A percentile compares a stretch with the other conserved stretches of the same genome.
Evolutionary conservation across 1,284 basidiomycete species (phyloP).

Genomic region (Trichosporon faecale): DNA sequence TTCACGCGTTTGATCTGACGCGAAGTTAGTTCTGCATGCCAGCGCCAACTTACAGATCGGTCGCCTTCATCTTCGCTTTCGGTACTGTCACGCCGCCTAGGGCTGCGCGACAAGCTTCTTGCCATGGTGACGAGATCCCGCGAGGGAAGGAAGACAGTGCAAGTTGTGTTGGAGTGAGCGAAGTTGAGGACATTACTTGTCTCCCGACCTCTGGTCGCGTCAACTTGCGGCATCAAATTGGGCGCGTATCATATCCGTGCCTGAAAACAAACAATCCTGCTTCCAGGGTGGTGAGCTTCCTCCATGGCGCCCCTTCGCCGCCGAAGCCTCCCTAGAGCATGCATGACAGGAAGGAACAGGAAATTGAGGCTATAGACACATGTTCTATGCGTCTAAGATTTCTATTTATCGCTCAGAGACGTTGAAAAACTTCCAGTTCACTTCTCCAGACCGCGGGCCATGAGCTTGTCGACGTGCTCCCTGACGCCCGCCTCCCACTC

Average conservation of each 20-base stretch:
- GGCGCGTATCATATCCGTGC: background rate
- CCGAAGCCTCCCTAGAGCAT: background rate
- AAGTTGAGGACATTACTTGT: background rate
- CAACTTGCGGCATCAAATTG: conserved; percentile 7
- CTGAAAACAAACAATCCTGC: background rate
- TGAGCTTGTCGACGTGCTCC: conserved; percentile 36
- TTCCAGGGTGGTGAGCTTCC: background rate
- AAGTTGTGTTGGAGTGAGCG: background rate
- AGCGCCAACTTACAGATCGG: background rate
- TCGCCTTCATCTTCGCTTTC: conserved; percentile 12
- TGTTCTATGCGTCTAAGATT: background rate
- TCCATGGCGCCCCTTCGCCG: background rate
- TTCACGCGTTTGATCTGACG: conserved; percentile 32
- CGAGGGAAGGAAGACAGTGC: background rate
- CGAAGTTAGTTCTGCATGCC: background rate
- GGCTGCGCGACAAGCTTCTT: conserved; percentile 7
- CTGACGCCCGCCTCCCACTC: conserved; percentile 41
- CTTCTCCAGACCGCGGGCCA: conserved; percentile 19
- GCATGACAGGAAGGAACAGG: background rate
- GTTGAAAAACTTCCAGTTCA: background rate
- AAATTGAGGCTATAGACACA: background rate
- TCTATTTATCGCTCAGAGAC: background rate
- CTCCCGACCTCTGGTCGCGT: background rate
- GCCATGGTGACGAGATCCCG: background rate
- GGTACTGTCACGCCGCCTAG: conserved; percentile 7